A percentile compares a stretch with the other conserved stretches of the same genome.
Evolutionary conservation across 2,329 filamentous ascomycete species (phyloP).

Genomic region (Colletotrichum karsti): DNA sequence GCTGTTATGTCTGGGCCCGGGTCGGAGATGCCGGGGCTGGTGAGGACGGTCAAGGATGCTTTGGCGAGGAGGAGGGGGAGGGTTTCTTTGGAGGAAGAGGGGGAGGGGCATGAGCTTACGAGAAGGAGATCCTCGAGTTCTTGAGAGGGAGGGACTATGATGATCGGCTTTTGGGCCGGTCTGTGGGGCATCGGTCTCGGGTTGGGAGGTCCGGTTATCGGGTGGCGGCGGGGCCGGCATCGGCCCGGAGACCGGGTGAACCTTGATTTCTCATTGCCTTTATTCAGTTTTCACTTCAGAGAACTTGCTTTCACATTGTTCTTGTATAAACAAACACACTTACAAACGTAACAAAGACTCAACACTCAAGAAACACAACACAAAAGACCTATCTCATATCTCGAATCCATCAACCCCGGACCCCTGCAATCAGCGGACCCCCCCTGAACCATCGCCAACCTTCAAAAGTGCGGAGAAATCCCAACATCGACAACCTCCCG

Average conservation of each 20-base stretch:
- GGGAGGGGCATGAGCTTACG: constrained; percentile 10
- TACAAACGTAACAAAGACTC: too few species aligned
- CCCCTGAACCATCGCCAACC: not conserved
- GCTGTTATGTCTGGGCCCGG: not conserved
- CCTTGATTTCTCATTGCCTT: not conserved
- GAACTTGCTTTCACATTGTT: not conserved
- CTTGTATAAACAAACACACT: too few species aligned
- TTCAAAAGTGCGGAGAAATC: not conserved
- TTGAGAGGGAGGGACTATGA: not conserved
- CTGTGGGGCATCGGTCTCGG: not conserved
- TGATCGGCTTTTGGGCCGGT: not conserved
- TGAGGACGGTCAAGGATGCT: not conserved
- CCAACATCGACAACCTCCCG: not conserved
- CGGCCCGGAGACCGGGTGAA: not conserved
- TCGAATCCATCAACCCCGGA: not conserved
- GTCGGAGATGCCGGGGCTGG: constrained; percentile 20
- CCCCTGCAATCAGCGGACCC: not conserved
- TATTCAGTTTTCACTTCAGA: not conserved
- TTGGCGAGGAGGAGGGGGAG: not conserved
- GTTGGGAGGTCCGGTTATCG: not conserved
- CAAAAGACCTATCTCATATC: accelerated
- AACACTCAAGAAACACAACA: too few species aligned
- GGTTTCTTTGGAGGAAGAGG: not conserved
- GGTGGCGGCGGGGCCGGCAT: not conserved
- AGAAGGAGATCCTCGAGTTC: not conserved